Base-by-base conservation (phyloP, 2,329 filamentous ascomycete genomes). In the Uncinocarpus reesii region DNA sequence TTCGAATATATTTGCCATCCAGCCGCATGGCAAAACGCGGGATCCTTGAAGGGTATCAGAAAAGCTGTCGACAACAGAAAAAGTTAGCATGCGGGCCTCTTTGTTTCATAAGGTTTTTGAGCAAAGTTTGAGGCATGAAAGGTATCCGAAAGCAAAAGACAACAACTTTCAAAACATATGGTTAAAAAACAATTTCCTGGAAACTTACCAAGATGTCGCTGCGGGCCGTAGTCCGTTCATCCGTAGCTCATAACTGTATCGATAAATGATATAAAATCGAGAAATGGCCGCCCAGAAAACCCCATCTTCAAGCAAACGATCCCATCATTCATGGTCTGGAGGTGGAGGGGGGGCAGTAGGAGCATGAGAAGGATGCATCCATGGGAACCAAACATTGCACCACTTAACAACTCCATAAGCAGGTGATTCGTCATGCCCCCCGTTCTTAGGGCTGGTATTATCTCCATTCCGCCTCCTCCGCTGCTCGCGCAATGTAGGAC, bases 401-500 rank as follows among this genome's bases (percentile, higher is more conserved):
- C 63, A 66, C 42, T 66, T 61, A 20, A 68, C 55, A 28, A 71
- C 66, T 1, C 67, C 68, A 52, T 65, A 70, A 46, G 58, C 59
- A 13, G 64, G 65, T 31, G 61, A 55, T 10, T 56, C 56, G 5
- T 62, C 58, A 42, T 48, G 32, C 10, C 11, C 16, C 26, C 40
- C 38, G 15, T 31, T 21, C n/a, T 41, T 43, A 13, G 29, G 5
- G 11, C 49, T 36, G 36, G 37, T 28, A 34, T 38, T 43, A 10
- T 42, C 49, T 23, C 47, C 49, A 35, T 50, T 52, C 16, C 52
- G 42, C 41, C 31, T 46, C 43, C 54, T 52, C 15, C 63, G 55
- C 54, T 71, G 69, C 51, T 69, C 63, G 26, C 70, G 62, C 13
- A 72, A 56, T 5, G 69, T 70, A 1, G 67, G 67, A 52, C 70